Evolutionary conservation across 306 rosid genomes (phyloP), one percentile per base, ranked within the genome.

Genomic region (Corylus avellana): DNA sequence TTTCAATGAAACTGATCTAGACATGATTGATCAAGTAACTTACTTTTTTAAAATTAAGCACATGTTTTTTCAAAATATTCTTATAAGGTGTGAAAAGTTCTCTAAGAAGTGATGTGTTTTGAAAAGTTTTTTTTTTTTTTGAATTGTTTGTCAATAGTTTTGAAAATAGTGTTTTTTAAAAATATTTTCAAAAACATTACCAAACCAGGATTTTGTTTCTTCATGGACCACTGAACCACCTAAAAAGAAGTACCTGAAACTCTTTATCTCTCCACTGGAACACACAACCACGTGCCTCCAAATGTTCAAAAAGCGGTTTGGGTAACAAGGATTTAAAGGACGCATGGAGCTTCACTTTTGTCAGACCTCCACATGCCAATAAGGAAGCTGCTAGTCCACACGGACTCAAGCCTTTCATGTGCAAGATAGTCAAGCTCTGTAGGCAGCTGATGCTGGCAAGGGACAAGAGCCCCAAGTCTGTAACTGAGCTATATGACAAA

Each of bases 221-320:
- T 11, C 37, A 12, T 61, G 39, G 37, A 16, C 71, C 25, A 16
- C 20, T 18, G 7, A 12, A 35, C 22, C 42, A 75, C 12, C 12
- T 70, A 48, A 57, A 48, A 46, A 79, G n/a, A 62, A 69, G 74
- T 89, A 95, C 99, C 91, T 86, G 89, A 80, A 93, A 95, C 69
- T 78, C 84, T 82, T 95, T 95, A 17, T 95, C 91, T 70, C 98
- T 86, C 99, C 99, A 95, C 75, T 93, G 94, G 81, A 95, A 88
- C 51, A 55, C 75, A 20, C 98, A 95, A 18, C 99, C 99, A 0
- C 98, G 93, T 0, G 92, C 91, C 89, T 95, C 98, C 20, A 95
- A 78, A 72, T 93, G 97, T 74, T 80, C 79, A 35, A 91, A 85
- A 77, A 95, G 93, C 50, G 81, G 75, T 72, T 85, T 77, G 0